Conservation (phyloP, 2,329 filamentous ascomycete genomes). For the Hypoxylon sp. region DNA sequence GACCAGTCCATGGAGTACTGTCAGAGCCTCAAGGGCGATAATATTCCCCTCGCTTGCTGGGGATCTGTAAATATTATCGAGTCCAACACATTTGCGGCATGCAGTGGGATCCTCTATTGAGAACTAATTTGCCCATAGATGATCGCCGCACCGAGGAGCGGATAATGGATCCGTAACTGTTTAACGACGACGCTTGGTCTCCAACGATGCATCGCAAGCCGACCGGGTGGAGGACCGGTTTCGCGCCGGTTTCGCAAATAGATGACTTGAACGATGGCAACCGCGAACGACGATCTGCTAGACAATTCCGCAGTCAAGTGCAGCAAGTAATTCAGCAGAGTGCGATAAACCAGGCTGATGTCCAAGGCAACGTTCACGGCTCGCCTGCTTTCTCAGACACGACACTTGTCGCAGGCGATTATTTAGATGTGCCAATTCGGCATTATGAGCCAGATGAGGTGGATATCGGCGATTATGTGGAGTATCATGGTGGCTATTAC, state of each 20-base stretch:
- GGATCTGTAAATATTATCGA: constrained; percentile 12
- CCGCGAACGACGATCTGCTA: constrained; percentile 24
- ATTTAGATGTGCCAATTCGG: constrained; percentile 45
- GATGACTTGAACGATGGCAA: constrained; percentile 23
- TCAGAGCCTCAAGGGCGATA: constrained; percentile 13
- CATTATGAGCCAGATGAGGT: constrained; percentile 41
- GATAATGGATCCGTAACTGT: constrained; percentile 10
- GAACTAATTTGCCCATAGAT: constrained; percentile 1
- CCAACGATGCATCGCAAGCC: constrained; percentile 38
- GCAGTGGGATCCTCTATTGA: background rate
- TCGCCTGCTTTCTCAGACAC: constrained; percentile 49
- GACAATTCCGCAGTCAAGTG: constrained; percentile 45
- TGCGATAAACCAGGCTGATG: constrained; percentile 10
- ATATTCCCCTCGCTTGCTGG: constrained; percentile 8
- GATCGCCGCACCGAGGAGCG: constrained; percentile 19
- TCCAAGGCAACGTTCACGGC: constrained; percentile 24
- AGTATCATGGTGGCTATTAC: constrained; percentile 39
- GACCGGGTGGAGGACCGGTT: constrained; percentile 35
- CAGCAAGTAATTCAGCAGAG: constrained; percentile 44
- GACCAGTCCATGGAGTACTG: constrained; percentile 6
- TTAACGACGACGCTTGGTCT: constrained; percentile 19
- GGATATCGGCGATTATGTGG: constrained; percentile 43
- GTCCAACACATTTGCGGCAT: background rate
- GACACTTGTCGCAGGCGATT: constrained; percentile 45
- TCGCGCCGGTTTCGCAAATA: constrained; percentile 44